Conservation (phyloP, 1,284 basidiomycete genomes). For the Trametes versicolor region DNA sequence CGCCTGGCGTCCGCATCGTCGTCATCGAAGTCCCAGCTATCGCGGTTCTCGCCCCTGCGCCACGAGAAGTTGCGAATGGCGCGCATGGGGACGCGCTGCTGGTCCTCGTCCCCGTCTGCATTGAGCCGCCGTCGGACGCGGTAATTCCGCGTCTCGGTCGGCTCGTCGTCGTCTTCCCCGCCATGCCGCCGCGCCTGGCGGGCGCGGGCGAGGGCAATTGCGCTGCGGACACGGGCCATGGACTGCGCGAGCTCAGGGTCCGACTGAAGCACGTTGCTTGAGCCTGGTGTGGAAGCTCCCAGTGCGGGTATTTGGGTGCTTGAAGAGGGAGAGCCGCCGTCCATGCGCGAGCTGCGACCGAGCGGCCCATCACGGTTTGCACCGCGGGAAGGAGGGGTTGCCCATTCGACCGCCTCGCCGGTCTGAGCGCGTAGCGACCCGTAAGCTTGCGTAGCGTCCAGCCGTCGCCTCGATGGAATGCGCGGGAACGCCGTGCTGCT, state of each 20-base stretch:
- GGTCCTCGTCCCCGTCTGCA: slow-evolving; percentile 53
- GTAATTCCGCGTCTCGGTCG: slow-evolving; percentile 47
- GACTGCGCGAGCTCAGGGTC: slow-evolving; percentile 13
- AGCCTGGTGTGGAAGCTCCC: background rate
- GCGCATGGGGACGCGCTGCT: slow-evolving; percentile 50
- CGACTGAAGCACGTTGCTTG: background rate
- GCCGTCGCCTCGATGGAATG: background rate
- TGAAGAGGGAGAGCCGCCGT: background rate
- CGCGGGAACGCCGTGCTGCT: background rate
- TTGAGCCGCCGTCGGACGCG: slow-evolving; percentile 51
- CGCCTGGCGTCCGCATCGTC: background rate
- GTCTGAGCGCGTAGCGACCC: too few species aligned
- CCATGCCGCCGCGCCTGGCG: slow-evolving; percentile 6
- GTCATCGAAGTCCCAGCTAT: background rate
- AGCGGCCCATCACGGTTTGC: slow-evolving; percentile 10
- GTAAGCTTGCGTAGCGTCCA: background rate
- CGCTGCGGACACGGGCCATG: slow-evolving; percentile 13
- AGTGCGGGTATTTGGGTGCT: background rate
- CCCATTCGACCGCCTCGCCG: background rate
- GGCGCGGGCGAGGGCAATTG: slow-evolving; percentile 15
- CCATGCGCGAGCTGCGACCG: slow-evolving; percentile 3
- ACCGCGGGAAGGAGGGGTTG: background rate
- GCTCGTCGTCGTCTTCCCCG: slow-evolving; percentile 16
- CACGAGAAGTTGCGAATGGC: background rate
- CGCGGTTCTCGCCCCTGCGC: slow-evolving; percentile 10